Conservation (phyloP, 306 rosid species). For the Quercus wislizeni region DNA sequence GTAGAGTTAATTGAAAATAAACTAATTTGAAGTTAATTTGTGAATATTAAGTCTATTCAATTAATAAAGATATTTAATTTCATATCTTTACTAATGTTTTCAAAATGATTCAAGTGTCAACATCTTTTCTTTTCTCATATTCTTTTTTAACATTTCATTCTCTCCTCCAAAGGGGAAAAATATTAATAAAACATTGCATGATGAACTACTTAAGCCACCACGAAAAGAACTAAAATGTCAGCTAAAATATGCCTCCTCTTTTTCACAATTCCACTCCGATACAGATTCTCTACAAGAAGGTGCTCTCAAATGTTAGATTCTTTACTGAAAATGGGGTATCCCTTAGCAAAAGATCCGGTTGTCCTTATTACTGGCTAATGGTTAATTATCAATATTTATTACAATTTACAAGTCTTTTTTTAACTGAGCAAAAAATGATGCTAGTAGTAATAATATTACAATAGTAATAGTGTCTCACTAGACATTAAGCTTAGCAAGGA, state of each 20-base stretch:
- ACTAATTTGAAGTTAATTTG: no score
- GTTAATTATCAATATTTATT: not conserved
- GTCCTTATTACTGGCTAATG: not conserved
- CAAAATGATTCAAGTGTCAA: not conserved
- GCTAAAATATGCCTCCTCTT: not conserved
- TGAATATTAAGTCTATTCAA: no score
- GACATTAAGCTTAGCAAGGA: not conserved
- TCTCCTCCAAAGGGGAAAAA: not conserved
- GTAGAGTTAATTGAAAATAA: no score
- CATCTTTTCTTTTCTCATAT: not conserved
- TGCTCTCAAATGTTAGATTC: not conserved
- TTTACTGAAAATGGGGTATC: not conserved
- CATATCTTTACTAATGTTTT: not conserved
- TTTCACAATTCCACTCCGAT: no score
- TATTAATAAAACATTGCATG: not conserved
- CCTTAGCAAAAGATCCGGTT: not conserved
- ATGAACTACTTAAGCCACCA: not conserved
- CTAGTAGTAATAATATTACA: not conserved
- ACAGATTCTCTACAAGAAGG: no score
- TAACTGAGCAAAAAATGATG: not conserved
- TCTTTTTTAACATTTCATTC: not conserved
- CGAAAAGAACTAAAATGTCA: not conserved
- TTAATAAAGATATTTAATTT: not conserved
- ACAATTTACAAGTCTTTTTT: not conserved
- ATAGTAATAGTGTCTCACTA: not conserved